These are phyloP conservation scores for Quercus variabilis DNA, from an alignment of 306 rosid genomes.

Conservation along the genomic window DNA sequence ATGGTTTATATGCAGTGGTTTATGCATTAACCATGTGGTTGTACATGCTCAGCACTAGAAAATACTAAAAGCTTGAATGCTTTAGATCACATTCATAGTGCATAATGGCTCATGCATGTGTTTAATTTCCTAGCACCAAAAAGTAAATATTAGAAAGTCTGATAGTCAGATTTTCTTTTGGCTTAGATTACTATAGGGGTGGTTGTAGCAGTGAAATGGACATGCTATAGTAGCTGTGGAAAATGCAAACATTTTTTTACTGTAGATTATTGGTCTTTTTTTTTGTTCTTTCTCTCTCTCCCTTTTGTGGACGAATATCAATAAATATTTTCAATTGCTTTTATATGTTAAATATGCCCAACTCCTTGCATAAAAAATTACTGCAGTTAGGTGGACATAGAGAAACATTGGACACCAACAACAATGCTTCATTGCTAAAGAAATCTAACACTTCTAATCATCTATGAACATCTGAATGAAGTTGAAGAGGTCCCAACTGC, in stretches of 20 bases:
- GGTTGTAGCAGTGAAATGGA: background rate
- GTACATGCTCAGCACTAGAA: constrained; percentile 1
- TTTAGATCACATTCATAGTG: background rate
- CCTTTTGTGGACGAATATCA: too few relatives aligned
- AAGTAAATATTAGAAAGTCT: background rate
- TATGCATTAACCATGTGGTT: constrained; percentile 12
- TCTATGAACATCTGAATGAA: background rate
- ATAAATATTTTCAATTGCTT: background rate
- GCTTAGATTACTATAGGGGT: background rate
- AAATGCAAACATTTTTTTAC: background rate
- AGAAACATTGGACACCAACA: background rate
- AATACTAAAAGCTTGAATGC: background rate
- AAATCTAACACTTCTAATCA: background rate
- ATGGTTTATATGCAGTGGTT: constrained; percentile 26
- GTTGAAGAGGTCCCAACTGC: background rate
- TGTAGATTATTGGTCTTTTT: background rate
- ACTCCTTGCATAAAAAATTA: background rate
- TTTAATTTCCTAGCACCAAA: background rate
- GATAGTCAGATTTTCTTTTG: background rate
- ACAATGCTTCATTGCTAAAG: too few relatives aligned
- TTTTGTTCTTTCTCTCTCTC: background rate
- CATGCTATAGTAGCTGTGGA: background rate
- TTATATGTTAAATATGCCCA: background rate
- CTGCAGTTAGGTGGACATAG: background rate
- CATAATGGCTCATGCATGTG: background rate